Evolutionary conservation across 169 alveolate genomes (phyloP), one percentile per base, ranked within the genome.

Genomic region (Neospora caninum): DNA sequence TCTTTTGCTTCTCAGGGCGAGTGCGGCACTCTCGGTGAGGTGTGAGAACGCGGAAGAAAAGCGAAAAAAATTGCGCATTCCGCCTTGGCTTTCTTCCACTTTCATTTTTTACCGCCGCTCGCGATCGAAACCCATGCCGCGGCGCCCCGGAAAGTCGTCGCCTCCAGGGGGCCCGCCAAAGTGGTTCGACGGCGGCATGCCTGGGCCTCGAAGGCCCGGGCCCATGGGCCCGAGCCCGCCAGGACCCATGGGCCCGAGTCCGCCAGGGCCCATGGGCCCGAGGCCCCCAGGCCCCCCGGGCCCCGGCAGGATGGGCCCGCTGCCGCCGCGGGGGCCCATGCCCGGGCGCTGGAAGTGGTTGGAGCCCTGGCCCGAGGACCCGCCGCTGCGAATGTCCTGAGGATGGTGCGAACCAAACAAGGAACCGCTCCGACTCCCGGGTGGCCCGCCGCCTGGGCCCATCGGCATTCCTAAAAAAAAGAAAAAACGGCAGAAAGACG

Each of bases 391-490:
- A 6, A 64, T 64, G 73, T 64, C 73, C 31, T 64, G 73, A 9
- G 73, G n/a, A 27, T 16, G 73, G 31, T 64, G 73, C 58, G 58
- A 49, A 22, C 73, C 73, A 64, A 7, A 64, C 73, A 64, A 10
- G 31, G 73, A 27, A 6, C 34, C 34, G 73, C 73, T 27, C 34
- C 73, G 16, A 29, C n/a, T 22, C 73, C 89, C 89, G 0, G 89
- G 89, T 0, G 89, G 89, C 10, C 89, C 89, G 69, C 89, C 89
- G 18, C 89, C 89, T 4, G 89, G 89, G 34, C 89, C 89, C 69
- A 82, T 82, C 34, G 86, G 45, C 86, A 38, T n/a, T 7, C 86
- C 86, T n/a, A 20, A 10, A 16, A 78, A n/a, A 25, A 4, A 34
- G 29, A 25, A 20, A 78, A 78, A n/a, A n/a, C 39, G 86, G 29